Conservation (phyloP, 768 basidiomycete species). For the Leccinum longicurvipes region DNA sequence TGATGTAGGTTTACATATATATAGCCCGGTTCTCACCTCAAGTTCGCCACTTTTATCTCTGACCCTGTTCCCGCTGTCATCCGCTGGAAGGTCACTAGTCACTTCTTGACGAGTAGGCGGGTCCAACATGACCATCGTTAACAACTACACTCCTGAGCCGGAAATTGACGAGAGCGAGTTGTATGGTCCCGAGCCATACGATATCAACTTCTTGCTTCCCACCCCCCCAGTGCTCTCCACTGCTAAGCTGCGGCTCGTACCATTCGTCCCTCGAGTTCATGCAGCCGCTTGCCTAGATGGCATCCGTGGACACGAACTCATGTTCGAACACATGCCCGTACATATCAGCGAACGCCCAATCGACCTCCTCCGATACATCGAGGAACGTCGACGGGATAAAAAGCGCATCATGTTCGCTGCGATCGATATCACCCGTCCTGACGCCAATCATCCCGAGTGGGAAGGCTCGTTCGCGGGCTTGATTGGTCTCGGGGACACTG, state of each 20-base stretch:
- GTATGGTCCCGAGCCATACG: slow-evolving; percentile 26
- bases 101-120: neutral
- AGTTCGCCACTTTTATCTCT: neutral
- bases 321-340: slow-evolving; percentile 14
- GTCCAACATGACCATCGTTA: slow-evolving; percentile 17
- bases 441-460: slow-evolving; percentile 25
- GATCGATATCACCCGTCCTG: slow-evolving; percentile 38
- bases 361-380: slow-evolving; percentile 12
- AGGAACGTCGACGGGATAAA: slow-evolving; percentile 8
- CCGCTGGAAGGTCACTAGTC: neutral
- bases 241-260: slow-evolving; percentile 18
- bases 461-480: slow-evolving; percentile 36
- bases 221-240: slow-evolving; percentile 12
- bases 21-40: neutral
- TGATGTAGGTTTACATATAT: too few relatives aligned
- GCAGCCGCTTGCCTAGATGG: slow-evolving; percentile 16
- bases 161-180: slow-evolving; percentile 14
- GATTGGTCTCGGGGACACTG: slow-evolving; percentile 31
- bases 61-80: neutral
- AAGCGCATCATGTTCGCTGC: slow-evolving; percentile 32
- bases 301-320: slow-evolving; percentile 20
- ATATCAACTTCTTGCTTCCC: slow-evolving; percentile 22
- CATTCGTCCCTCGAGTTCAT: slow-evolving; percentile 23
- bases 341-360: slow-evolving; percentile 10
- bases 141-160: slow-evolving; percentile 13